A percentile compares a stretch with the other conserved stretches of the same genome.
These are phyloP conservation scores for Coniferiporia weirii DNA, from an alignment of 1,284 basidiomycete genomes.

Conservation along the genomic window DNA sequence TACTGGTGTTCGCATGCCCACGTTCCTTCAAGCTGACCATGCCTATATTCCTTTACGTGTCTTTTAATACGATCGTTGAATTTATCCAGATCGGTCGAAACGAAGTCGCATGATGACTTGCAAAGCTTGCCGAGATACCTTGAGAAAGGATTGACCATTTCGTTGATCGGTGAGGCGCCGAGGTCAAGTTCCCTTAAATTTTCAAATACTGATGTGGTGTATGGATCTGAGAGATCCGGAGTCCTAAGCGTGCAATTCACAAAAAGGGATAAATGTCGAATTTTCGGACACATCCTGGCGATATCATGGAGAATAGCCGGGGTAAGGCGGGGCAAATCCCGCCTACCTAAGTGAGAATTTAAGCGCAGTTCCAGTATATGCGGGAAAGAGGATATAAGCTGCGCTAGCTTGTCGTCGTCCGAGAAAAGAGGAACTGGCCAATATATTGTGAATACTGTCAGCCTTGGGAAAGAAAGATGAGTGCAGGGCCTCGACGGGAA, in stretches of 20 bases:
- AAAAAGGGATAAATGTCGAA: background rate
- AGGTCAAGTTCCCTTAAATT: background rate
- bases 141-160: no score
- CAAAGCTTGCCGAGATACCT: no score
- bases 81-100: no score
- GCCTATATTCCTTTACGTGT: no score
- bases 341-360: background rate
- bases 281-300: background rate
- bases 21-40: no score
- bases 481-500: no score
- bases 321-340: background rate
- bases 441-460: no score
- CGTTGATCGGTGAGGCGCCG: background rate
- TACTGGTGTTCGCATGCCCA: no score
- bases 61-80: no score
- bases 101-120: no score
- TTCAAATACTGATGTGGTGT: background rate
- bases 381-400: background rate
- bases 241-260: background rate
- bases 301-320: background rate
- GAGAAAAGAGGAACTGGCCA: no score
- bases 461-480: no score
- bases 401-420: background rate
- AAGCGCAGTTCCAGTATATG: background rate
- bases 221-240: background rate